Base-by-base conservation (phyloP, 331 rosid species). In the Phaseolus coccineus region DNA sequence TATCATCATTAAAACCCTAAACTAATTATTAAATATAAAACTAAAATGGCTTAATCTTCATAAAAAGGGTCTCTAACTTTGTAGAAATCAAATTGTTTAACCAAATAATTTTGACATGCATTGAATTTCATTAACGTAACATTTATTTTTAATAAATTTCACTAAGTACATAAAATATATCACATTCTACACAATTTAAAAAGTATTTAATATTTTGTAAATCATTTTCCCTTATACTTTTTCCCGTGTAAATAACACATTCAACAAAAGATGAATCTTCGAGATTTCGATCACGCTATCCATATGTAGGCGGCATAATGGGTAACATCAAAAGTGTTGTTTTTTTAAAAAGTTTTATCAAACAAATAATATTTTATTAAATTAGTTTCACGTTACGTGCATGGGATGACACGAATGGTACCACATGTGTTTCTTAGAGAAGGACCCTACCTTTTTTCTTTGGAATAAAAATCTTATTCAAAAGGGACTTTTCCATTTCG, bases 341-440 rank as follows among this genome's bases (percentile, higher is more conserved):
- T 40, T 40, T 4, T 40, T 66, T 40, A 14, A 19, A 0, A 9
- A 10, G 27, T 37, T 37, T 37, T 37, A 25, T 68, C 0, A 27
- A 27, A 13, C 2, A 16, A 37, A 3, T 19, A n/a, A 15, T 64
- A 64, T 19, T 46, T 24, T 24, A 24, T 69, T 13, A 46, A 67
- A 22, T 67, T 47, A 47, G 15, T 47, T 33, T 24, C 11, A 67
- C 8, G 19, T 69, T 69, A 69, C 42, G 37, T 42, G 74, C 74
- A 69, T 68, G 73, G 55, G 37, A 67, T 68, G 55, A 24, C 55
- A 42, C 55, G 6, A 68, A 68, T 40, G 52, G 12, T 66, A 40
- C 31, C 31, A 11, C 33, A 39, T 39, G n/a, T 40, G 12, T 62
- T 10, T 62, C 25, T 59, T 6, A 13, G 55, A 50, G 51, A 50